These are phyloP conservation scores for Ustilago sp. DNA, from an alignment of 1,284 basidiomycete genomes.

Conservation along the genomic window DNA sequence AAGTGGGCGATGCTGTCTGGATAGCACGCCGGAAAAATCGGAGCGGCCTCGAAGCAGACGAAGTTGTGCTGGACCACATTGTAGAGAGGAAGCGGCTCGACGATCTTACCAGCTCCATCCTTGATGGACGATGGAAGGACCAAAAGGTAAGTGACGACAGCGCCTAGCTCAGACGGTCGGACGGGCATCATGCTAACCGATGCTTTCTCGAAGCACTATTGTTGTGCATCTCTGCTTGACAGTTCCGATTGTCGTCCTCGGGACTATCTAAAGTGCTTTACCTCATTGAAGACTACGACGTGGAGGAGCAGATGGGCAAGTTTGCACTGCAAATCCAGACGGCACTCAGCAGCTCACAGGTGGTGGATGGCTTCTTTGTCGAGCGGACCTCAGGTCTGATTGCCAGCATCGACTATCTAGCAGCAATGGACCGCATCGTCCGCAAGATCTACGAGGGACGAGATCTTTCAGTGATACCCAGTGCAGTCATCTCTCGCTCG, in stretches of 20 bases:
- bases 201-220: slow-evolving; percentile 27
- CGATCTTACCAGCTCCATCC: slow-evolving; percentile 73
- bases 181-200: no score
- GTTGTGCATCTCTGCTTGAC: neutral
- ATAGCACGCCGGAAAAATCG: slow-evolving; percentile 71
- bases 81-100: slow-evolving; percentile 75
- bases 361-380: slow-evolving; percentile 74
- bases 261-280: slow-evolving; percentile 73
- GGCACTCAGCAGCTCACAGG: slow-evolving; percentile 72
- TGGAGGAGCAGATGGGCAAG: slow-evolving; percentile 62
- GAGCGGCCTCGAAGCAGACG: slow-evolving; percentile 63
- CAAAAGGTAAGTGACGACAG: slow-evolving; percentile 71
- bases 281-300: slow-evolving; percentile 74
- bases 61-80: slow-evolving; percentile 74
- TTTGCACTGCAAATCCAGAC: slow-evolving; percentile 69
- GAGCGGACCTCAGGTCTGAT: slow-evolving; percentile 72
- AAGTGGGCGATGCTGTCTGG: slow-evolving; percentile 75
- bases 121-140: slow-evolving; percentile 74
- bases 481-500: slow-evolving; percentile 67
- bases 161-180: neutral
- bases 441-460: slow-evolving; percentile 65
- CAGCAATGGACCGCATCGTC: slow-evolving; percentile 72
- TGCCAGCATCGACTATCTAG: slow-evolving; percentile 73
- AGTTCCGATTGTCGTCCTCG: slow-evolving; percentile 72
- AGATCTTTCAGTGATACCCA: slow-evolving; percentile 72